A percentile compares a stretch with the other conserved stretches of the same genome.
Evolutionary conservation across 2,329 filamentous ascomycete genomes (phyloP).

Genomic region (Neonectria magnoliae): DNA sequence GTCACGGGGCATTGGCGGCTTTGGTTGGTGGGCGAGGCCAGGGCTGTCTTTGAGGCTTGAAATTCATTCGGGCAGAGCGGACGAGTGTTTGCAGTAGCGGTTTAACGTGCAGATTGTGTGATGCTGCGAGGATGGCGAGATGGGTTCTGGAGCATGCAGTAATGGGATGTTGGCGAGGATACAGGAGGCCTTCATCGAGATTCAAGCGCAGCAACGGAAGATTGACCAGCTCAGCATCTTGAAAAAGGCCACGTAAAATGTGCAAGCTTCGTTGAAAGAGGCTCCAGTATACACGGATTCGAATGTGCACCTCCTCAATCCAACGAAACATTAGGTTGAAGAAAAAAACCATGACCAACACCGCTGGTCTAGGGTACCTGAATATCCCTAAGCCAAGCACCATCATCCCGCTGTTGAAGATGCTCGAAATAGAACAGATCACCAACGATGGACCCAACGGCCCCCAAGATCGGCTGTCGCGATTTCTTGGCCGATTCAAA

Average conservation of each 20-base stretch:
- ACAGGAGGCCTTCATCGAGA: not conserved
- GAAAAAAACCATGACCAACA: no score
- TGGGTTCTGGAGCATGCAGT: not conserved
- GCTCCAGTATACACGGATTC: no score
- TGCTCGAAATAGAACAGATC: not conserved
- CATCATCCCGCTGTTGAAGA: not conserved
- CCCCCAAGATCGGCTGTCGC: not conserved
- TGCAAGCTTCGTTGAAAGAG: not conserved
- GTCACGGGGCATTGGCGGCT: not conserved
- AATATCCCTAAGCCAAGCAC: no score
- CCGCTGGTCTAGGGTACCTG: not conserved
- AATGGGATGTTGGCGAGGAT: not conserved
- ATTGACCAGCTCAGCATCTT: not conserved
- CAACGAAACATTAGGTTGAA: not conserved
- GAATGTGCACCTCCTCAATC: no score
- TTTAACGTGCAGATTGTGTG: not conserved
- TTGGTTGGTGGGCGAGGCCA: not conserved
- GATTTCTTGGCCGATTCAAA: not conserved
- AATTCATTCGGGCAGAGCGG: not conserved
- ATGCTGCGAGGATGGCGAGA: not conserved
- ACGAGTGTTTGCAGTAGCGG: not conserved
- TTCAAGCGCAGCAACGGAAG: not conserved
- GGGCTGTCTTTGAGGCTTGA: constrained; percentile 2
- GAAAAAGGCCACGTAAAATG: not conserved
- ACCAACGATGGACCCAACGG: not conserved